Base-by-base conservation (phyloP, 2,329 filamentous ascomycete genomes). In the Meredithiella fracta region DNA sequence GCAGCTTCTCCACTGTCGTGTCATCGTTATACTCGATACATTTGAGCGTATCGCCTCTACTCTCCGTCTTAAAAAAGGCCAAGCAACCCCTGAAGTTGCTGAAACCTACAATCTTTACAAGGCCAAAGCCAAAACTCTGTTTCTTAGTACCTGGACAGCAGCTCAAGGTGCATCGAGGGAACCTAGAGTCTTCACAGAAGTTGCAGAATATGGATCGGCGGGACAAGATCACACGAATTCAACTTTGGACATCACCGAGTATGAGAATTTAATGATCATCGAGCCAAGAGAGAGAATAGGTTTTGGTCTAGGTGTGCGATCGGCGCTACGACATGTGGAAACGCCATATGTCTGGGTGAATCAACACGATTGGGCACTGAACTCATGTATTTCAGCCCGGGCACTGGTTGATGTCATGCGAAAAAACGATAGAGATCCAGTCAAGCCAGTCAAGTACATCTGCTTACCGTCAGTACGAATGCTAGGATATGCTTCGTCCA, bases 271-370 rank as follows among this genome's bases (percentile, higher is more conserved):
- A n/a, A 67, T 67, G 0, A 78, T 78, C 57, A 67, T 79, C 54
- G 74, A 78, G 61, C 68, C 73, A 3, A 52, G 61, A 0, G 66
- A 67, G 34, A 70, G 76, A 0, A 62, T 79, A 1, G 76, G 76
- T 0, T 79, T 79, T 51, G 76, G 74, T 0, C 65, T 79, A 0
- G 75, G 72, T 1, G 74, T 79, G 20, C 73, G 76, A 11, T 72
- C 73, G 0, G 76, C 75, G 0, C 62, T 79, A 49, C 67, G 75
- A 2, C 54, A 69, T 3, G 67, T 70, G 0, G 59, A 64, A 11
- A 78, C 76, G 1, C 72, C 73, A 0, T 76, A 76, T 49, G 74
- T 77, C 15, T 79, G 76, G 75, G 64, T 79, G 0, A 75, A 78
- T 59, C 76, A 79, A 64, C 76, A 79, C 61, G 76, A 79, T 63